Percentiles rank a stretch among this genome's conserved stretches.
Evolutionary conservation across 805 yeast species (phyloP).

Genomic region (Kluyveromyces lactis): DNA sequence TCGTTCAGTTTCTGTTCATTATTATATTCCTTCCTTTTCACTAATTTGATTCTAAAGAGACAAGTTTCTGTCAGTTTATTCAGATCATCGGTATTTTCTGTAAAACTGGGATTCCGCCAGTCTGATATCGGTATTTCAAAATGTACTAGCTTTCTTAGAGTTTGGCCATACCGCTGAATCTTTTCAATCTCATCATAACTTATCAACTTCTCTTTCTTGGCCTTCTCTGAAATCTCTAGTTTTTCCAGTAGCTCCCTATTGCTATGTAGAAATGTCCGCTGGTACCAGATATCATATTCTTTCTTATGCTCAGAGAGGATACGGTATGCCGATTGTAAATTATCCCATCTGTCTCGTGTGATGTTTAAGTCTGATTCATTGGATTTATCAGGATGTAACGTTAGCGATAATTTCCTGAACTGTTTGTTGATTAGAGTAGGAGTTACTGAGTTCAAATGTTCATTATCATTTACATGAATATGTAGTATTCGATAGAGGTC

Average conservation of each 20-base stretch:
- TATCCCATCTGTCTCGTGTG: neutral
- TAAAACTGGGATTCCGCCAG: constrained; percentile 15
- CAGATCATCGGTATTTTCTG: neutral
- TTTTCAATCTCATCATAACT: constrained; percentile 3
- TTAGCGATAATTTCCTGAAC: constrained; percentile 18
- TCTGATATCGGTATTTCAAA: constrained; percentile 19
- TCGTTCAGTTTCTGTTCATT: neutral
- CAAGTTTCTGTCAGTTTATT: neutral
- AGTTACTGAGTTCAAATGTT: constrained; percentile 37
- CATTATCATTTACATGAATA: constrained; percentile 29
- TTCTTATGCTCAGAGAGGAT: neutral
- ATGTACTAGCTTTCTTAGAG: constrained; percentile 21
- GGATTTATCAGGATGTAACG: constrained; percentile 23
- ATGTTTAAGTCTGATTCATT: neutral
- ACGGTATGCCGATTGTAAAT: neutral
- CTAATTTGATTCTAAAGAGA: neutral
- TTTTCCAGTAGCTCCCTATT: constrained; percentile 4
- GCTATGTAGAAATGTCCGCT: neutral
- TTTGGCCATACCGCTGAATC: constrained; percentile 21
- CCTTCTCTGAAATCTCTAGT: constrained; percentile 3
- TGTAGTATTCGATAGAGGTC: constrained; percentile 38
- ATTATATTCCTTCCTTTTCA: neutral
- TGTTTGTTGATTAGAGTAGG: constrained; percentile 12
- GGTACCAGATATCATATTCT: constrained; percentile 3
- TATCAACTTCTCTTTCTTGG: neutral